These are phyloP conservation scores for Syncephalastrum monosporum DNA, from an alignment of 371 early-diverging fungal genomes.

Conservation along the genomic window DNA sequence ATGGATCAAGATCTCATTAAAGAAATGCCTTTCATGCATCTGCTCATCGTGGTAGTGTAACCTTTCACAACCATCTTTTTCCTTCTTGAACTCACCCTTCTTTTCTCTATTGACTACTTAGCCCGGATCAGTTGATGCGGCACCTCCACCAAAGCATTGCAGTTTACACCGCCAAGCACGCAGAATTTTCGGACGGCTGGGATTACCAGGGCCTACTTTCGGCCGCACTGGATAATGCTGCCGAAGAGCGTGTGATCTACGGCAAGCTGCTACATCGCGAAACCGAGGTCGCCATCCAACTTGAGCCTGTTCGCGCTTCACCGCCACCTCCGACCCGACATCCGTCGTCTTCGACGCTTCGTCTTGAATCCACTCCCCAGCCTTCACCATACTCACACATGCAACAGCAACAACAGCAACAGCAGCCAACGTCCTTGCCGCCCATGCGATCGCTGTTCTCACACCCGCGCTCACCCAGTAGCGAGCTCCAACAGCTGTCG, in stretches of 20 bases:
- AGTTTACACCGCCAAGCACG: slow-evolving; percentile 41
- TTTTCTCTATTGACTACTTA: neutral
- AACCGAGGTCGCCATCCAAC: slow-evolving; percentile 27
- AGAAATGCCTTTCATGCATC: slow-evolving; percentile 36
- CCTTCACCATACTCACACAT: neutral
- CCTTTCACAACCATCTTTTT: too few species aligned
- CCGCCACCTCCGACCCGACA: slow-evolving; percentile 3
- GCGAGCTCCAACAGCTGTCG: too few species aligned
- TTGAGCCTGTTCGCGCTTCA: slow-evolving; percentile 19
- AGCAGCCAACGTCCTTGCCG: neutral
- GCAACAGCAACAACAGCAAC: neutral
- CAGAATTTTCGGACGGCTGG: slow-evolving; percentile 37
- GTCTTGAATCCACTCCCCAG: neutral
- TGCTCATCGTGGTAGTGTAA: slow-evolving; percentile 42
- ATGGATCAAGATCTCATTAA: slow-evolving; percentile 30
- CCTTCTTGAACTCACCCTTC: too few species aligned
- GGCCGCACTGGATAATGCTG: slow-evolving; percentile 34
- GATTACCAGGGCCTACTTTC: slow-evolving; percentile 48
- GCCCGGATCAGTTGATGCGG: slow-evolving; percentile 36
- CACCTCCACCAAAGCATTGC: slow-evolving; percentile 42
- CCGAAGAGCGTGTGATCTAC: slow-evolving; percentile 9
- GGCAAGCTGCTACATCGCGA: slow-evolving; percentile 21
- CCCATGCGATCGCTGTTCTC: too few species aligned
- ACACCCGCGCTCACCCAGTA: too few species aligned
- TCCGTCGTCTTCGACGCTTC: slow-evolving; percentile 8